A percentile compares a stretch with the other conserved stretches of the same genome.
Evolutionary conservation across 2,329 filamentous ascomycete species (phyloP).

Genomic region (Cercospora sp.): DNA sequence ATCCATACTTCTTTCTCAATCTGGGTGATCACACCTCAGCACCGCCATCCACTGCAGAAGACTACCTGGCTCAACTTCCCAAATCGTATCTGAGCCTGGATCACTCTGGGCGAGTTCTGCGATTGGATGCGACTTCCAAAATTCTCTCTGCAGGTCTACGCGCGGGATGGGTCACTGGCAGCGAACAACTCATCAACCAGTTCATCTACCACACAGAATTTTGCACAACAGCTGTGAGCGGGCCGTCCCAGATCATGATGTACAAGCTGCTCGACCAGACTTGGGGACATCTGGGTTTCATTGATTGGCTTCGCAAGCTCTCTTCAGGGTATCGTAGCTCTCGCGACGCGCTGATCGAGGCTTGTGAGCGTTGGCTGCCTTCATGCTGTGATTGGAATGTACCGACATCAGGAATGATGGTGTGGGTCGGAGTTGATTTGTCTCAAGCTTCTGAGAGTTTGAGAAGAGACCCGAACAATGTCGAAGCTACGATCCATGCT

Average conservation of each 20-base stretch:
- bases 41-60: neutral
- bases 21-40: neutral
- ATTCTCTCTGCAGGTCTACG: conserved; percentile 38
- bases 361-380: conserved; percentile 34
- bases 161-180: conserved; percentile 38
- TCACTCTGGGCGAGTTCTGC: conserved; percentile 36
- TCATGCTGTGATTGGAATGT: conserved; percentile 27
- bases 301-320: conserved; percentile 34
- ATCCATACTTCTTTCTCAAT: conserved; percentile 37
- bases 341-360: conserved; percentile 30
- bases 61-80: conserved; percentile 22
- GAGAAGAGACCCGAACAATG: neutral
- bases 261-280: conserved; percentile 37
- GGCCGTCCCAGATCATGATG: conserved; percentile 36
- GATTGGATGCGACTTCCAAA: conserved; percentile 39
- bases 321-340: conserved; percentile 31
- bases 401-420: conserved; percentile 33
- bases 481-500: conserved; percentile 29
- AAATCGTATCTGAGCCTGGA: conserved; percentile 41
- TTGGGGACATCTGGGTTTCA: conserved; percentile 38
- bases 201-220: conserved; percentile 34
- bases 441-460: neutral
- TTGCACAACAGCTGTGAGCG: conserved; percentile 28
- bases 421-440: conserved; percentile 26
- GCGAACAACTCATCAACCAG: conserved; percentile 31